A percentile compares a stretch with the other conserved stretches of the same genome.
Evolutionary conservation across 805 yeast species (phyloP).

Genomic region (Blastobotrys chiropterorum): DNA sequence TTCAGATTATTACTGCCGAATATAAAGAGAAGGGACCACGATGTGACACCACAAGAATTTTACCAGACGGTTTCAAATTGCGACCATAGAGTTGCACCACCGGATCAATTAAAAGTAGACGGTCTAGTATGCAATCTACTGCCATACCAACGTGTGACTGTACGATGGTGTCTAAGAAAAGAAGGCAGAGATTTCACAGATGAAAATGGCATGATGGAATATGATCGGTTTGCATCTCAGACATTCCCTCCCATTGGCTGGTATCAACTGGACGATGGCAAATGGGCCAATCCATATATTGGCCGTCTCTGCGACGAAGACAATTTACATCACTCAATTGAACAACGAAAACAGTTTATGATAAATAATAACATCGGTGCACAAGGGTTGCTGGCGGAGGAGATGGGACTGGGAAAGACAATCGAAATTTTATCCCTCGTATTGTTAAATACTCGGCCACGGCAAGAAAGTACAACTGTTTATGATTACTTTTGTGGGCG

Average conservation of each 20-base stretch:
- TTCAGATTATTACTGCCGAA: not conserved
- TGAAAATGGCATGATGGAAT: not conserved
- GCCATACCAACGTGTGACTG: constrained; percentile 32
- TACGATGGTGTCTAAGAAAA: constrained; percentile 31
- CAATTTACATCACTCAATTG: constrained; percentile 5
- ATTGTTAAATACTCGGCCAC: constrained; percentile 53
- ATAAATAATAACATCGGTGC: not conserved
- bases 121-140: constrained; percentile 18
- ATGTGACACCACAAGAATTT: constrained; percentile 10
- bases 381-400: constrained; percentile 76
- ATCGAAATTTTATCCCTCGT: constrained; percentile 72
- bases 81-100: constrained; percentile 1
- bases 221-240: not conserved
- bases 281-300: constrained; percentile 27
- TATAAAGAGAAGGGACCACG: not conserved
- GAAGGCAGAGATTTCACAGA: constrained; percentile 29
- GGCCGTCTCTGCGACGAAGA: constrained; percentile 14
- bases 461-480: constrained; percentile 17
- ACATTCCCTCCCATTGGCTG: constrained; percentile 20
- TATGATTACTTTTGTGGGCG: constrained; percentile 31
- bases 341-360: constrained; percentile 1
- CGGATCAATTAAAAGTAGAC: constrained; percentile 6
- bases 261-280: constrained; percentile 5
- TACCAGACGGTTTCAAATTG: constrained; percentile 11
- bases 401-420: constrained; percentile 97